Evolutionary conservation across 2,329 filamentous ascomycete species (phyloP), one percentile per base, ranked within the genome.

Genomic region (Claviceps africana): DNA sequence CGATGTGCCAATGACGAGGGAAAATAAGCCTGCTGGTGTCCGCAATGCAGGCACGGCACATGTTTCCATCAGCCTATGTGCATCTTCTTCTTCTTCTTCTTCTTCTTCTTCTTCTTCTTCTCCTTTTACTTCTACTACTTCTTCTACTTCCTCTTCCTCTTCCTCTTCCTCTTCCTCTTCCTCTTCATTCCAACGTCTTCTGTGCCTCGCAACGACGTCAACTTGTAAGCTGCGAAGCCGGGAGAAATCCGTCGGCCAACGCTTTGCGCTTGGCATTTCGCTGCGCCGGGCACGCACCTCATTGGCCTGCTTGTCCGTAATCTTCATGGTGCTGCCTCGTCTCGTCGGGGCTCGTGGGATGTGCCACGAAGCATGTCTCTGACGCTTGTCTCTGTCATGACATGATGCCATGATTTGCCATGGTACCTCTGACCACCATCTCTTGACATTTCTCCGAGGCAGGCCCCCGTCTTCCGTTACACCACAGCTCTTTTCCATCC

Each of bases 331-430:
- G n/a, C n/a, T n/a, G n/a, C n/a, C n/a, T n/a, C n/a, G n/a, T n/a
- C 39, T 40, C 39, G 4, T 40, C 39, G n/a, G 39, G 19, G 47
- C 33, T 28, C 33, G 47, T 13, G 19, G 15, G 10, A 37, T 43
- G 48, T 50, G 37, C 33, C 48, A 33, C 48, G 43, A 42, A 39
- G 39, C 48, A 43, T 50, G 48, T 43, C 48, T 42, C 39, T 40
- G 37, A 33, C 37, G 47, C 37, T 33, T 49, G 47, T 22, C 47
- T 47, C 45, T 35, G 13, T 28, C 37, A n/a, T 19, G 37, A 6
- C n/a, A 40, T 40, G 37, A 40, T 37, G 47, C 33, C 47, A 37
- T 28, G 33, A 37, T 37, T n/a, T n/a, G 3, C 19, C 35, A n/a
- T 35, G 25, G 19, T n/a, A n/a, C 15, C 37, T 39, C 37, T 39